Evolutionary conservation across 345 rosid species (phyloP), one percentile per base, ranked within the genome.

Genomic region (Acer saccharum): DNA sequence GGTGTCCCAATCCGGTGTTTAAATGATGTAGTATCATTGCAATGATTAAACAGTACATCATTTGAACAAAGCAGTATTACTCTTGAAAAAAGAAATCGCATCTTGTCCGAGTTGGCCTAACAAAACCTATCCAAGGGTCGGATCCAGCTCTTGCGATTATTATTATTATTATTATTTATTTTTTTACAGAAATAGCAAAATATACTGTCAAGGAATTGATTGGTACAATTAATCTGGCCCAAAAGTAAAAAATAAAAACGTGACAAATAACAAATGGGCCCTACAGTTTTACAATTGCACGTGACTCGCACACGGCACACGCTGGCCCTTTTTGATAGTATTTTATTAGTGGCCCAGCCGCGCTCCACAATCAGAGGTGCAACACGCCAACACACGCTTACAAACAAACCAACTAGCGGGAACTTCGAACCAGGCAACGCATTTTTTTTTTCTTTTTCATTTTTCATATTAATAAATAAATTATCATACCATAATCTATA

Each of bases 401-500:
- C 39, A 2, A 54, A 21, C 29, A 66, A 18, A 39, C 10, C n/a
- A 55, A 50, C 62, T 76, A 83, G 83, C 87, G 87, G 81, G 87
- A 86, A 81, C 87, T 80, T 76, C 77, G 74, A 83, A 76, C 41
- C n/a, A 48, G 1, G 14, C 64, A 14, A 25, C 55, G 58, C n/a
- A 0, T 4, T 54, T 52, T 14, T 16, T 16, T 32, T 32, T 32
- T 3, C 0, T 3, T 32, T 32, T 32, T 32, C 6, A 2, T 32
- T 32, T 32, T 32, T 32, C 35, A 32, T 32, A 32, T 32, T 35
- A 35, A 4, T 35, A 35, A 35, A 35, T 35, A 35, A 35, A 35
- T 4, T 16, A 8, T 17, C 7, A 57, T 18, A 57, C 23, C 3
- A 16, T 32, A 32, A 32, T 32, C 35, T 32, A 57, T n/a, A 57